Evolutionary conservation across 2,329 filamentous ascomycete genomes (phyloP).

Genomic region (Phaeosphaeria sp.): DNA sequence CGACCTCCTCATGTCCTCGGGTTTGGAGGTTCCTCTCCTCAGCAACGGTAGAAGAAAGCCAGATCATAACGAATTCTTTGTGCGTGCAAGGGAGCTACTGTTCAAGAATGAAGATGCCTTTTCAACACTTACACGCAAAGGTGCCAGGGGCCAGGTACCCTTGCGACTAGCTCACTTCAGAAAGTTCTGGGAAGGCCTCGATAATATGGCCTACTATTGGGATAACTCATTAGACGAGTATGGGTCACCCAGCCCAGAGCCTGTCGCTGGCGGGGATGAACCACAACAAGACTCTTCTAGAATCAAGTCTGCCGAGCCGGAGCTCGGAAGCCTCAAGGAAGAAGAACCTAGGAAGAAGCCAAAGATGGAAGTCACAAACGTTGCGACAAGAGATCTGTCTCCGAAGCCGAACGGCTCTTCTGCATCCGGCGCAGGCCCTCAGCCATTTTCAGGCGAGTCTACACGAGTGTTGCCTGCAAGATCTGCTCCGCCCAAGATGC

Average conservation of each 20-base stretch:
- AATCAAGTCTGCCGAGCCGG: background rate
- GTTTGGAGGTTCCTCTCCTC: slow-evolving; percentile 41
- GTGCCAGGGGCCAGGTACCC: slow-evolving; percentile 53
- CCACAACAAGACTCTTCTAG: slow-evolving; percentile 6
- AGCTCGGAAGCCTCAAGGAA: slow-evolving; percentile 14
- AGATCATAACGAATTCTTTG: slow-evolving; percentile 56
- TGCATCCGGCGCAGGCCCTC: slow-evolving; percentile 9
- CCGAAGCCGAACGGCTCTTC: slow-evolving; percentile 15
- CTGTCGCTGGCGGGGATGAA: slow-evolving; percentile 6
- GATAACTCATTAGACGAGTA: slow-evolving; percentile 66
- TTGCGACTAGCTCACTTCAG: slow-evolving; percentile 63
- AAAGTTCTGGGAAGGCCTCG: slow-evolving; percentile 67
- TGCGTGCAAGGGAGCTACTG: slow-evolving; percentile 58
- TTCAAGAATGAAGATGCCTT: slow-evolving; percentile 65
- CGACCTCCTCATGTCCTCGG: slow-evolving; percentile 29
- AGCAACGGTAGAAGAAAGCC: slow-evolving; percentile 59
- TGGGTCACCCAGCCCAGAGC: slow-evolving; percentile 41
- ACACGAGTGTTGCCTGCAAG: slow-evolving; percentile 37
- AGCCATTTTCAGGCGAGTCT: slow-evolving; percentile 18
- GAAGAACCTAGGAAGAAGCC: slow-evolving; percentile 49
- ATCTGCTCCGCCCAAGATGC: slow-evolving; percentile 35
- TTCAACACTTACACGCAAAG: slow-evolving; percentile 60
- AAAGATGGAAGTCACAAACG: slow-evolving; percentile 38
- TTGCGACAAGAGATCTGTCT: slow-evolving; percentile 16
- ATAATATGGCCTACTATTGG: slow-evolving; percentile 68